Evolutionary conservation across 2,329 filamentous ascomycete species (phyloP).

Genomic region (Corynespora cassiicola): DNA sequence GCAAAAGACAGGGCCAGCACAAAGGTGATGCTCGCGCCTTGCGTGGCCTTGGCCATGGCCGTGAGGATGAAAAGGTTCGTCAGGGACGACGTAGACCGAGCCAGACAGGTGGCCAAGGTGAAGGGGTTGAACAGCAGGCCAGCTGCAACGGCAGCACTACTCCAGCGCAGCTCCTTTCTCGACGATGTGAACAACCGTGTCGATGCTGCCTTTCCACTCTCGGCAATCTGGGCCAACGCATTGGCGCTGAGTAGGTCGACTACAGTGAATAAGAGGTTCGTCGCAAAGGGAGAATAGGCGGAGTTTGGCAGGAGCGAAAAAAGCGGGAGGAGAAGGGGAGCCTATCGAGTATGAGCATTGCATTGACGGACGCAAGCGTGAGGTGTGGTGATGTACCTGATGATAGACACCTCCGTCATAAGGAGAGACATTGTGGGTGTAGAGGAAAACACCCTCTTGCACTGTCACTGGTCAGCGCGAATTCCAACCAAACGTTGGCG

Average conservation of each 20-base stretch:
- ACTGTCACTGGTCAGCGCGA: conserved; percentile 62
- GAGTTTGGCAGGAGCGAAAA: conserved; percentile 86
- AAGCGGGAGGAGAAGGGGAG: conserved; percentile 86
- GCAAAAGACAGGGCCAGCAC: conserved; percentile 87
- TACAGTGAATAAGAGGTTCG: conserved; percentile 78
- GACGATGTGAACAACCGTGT: conserved; percentile 80
- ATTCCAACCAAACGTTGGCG: no score
- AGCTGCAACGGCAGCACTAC: conserved; percentile 76
- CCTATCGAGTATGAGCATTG: conserved; percentile 56
- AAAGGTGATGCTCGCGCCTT: conserved; percentile 73
- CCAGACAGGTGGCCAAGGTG: conserved; percentile 88
- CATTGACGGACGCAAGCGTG: neutral
- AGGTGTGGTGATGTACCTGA: conserved; percentile 54
- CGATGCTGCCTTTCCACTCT: conserved; percentile 78
- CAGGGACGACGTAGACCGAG: conserved; percentile 86
- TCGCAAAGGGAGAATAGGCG: conserved; percentile 71
- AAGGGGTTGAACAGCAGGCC: conserved; percentile 96
- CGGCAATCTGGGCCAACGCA: conserved; percentile 79
- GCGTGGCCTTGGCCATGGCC: conserved; percentile 80
- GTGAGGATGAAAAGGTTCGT: conserved; percentile 87
- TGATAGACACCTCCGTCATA: conserved; percentile 91
- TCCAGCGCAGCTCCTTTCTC: conserved; percentile 76
- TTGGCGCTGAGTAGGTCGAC: conserved; percentile 84
- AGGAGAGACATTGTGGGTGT: conserved; percentile 93
- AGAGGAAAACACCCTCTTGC: conserved; percentile 95